Evolutionary conservation across 345 rosid genomes (phyloP), one percentile per base, ranked within the genome.

Genomic region (Erodium maritimum): DNA sequence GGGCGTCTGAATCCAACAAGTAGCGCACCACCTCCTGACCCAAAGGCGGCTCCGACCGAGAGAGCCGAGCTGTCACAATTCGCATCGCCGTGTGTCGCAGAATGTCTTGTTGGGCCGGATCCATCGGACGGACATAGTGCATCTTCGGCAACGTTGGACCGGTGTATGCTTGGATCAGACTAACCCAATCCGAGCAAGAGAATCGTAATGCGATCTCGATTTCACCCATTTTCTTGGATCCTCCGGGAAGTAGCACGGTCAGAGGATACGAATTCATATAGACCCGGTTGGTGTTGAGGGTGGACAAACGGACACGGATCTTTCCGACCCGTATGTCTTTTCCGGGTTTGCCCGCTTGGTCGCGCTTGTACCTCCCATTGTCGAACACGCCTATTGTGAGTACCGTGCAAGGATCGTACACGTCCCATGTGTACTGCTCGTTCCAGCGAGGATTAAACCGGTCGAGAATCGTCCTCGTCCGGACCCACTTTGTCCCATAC

Each of bases 401-500:
- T 17, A 88, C 87, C 0, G 97, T 91, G 56, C 95, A 87, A 0
- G 91, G 91, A 67, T 91, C 97, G 21, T 80, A 82, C 3, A 91
- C 88, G 33, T 91, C 96, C 97, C 97, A 91, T 0, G 95, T 83
- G 60, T 87, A 86, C 55, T 91, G 97, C 80, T 91, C 95, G 25
- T 91, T 91, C 97, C 96, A 91, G 53, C 87, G 76, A 34, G 96
- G 97, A 73, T 83, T 91, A 69, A 91, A 91, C 56, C 90, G 82
- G 24, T 91, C 95, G 0, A 91, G 75, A 19, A 91, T 87, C 1
- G 91, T 80, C 0, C 96, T 82, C 0, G 96, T 91, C 2, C 91
- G 85, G 56, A 91, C 70, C 97, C 97, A 91, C 71, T 91, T 91
- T 13, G 91, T 89, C 18, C 97, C 97, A 17, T 87, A 91, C 55